Base-by-base conservation (phyloP, 108 stramenopile species). In the Mayamaea pseudoterrestris region DNA sequence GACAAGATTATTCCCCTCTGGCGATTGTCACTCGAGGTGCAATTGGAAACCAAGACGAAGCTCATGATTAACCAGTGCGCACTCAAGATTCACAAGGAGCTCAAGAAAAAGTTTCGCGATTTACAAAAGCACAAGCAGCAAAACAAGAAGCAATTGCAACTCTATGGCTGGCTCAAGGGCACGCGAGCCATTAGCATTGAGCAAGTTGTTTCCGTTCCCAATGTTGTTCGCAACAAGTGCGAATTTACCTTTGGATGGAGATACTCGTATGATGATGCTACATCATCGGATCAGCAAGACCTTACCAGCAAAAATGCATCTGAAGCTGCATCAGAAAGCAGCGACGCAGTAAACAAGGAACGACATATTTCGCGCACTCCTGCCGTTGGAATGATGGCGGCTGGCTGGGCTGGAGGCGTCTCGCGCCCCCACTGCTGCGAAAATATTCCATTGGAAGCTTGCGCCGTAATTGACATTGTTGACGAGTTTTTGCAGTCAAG, bases 231-330 rank as follows among this genome's bases (percentile, higher is more conserved):
- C 18, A 95, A 95, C 73, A 95, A 95, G 66, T 76, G 71, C 39
- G 90, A 93, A 41, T 86, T 93, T 44, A 95, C 87, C 13, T 66
- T 89, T 55, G 87, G 90, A 16, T 71, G 69, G 46, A 59, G 58
- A 17, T 27, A 46, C 30, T 18, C 26, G 16, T 39, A 35, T 18
- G 51, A 27, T 41, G 47, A 57, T 27, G 41, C 54, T 30, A 59
- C 36, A 3, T 34, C 5, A 16, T 28, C 18, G 30, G 30, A 34
- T 14, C 41, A 23, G 34, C 41, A 40, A 3, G n/a, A 5, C 4
- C 18, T 18, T 5, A 14, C 37, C 5, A 39, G 18, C 37, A 39
- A 39, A 39, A 40, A 14, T 12, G 35, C 1, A 41, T 21, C n/a
- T n/a, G n/a, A n/a, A n/a, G n/a, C n/a, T n/a, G n/a, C n/a, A n/a